A percentile compares a stretch with the other conserved stretches of the same genome.
Conservation (phyloP, 202 grass and related monocot species). For the Schoenoplectus tabernaemontani region DNA sequence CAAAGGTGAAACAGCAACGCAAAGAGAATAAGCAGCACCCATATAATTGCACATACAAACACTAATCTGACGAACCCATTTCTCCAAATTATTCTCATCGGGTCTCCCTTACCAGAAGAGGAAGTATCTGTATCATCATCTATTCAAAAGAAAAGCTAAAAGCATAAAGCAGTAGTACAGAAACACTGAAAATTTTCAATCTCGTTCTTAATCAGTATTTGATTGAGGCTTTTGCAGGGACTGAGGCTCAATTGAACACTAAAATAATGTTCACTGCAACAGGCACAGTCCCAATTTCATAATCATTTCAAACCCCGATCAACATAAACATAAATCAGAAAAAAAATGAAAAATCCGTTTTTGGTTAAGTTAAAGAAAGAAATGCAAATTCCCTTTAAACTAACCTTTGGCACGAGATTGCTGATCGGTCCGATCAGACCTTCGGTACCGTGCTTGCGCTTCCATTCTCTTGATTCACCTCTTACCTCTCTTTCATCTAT, state of each 20-base stretch:
- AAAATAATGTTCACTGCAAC: background rate
- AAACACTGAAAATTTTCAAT: background rate
- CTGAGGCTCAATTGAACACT: background rate
- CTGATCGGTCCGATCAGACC: slow-evolving; percentile 24
- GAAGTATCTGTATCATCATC: background rate
- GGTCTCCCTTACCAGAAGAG: slow-evolving; percentile 26
- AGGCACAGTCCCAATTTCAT: background rate
- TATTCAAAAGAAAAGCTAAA: background rate
- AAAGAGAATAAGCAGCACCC: slow-evolving; percentile 68
- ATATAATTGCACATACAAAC: slow-evolving; percentile 60
- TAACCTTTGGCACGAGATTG: slow-evolving; percentile 13
- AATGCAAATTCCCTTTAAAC: background rate
- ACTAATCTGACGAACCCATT: slow-evolving; percentile 57
- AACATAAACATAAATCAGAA: background rate
- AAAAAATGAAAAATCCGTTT: background rate
- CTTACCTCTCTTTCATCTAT: background rate
- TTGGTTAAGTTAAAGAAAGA: background rate
- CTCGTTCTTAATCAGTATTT: background rate
- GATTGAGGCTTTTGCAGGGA: background rate
- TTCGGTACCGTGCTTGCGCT: slow-evolving; percentile 22
- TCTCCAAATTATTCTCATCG: slow-evolving; percentile 42
- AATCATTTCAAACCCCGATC: background rate
- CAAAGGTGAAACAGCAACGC: slow-evolving; percentile 84
- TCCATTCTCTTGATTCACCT: slow-evolving; percentile 28
- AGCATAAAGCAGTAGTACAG: background rate